These are phyloP conservation scores for Casuarina glauca DNA, from an alignment of 306 rosid species.

Conservation along the genomic window DNA sequence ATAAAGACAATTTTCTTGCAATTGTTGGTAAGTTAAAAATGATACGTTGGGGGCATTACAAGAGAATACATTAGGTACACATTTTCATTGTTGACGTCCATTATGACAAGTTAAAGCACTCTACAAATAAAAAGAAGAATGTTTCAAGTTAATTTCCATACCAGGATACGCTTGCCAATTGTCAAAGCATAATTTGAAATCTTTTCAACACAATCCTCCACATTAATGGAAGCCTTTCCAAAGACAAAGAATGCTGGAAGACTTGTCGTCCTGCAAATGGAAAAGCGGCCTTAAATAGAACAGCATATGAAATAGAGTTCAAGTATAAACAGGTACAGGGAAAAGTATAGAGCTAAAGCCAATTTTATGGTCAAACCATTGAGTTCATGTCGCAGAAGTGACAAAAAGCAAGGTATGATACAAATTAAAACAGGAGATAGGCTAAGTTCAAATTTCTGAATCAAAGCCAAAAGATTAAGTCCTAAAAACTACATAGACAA, in stretches of 20 bases:
- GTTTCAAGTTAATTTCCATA: constrained; percentile 23
- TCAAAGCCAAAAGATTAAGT: not conserved
- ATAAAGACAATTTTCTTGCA: not conserved
- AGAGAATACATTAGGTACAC: not conserved
- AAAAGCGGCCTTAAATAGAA: constrained; percentile 21
- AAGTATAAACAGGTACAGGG: constrained; percentile 18
- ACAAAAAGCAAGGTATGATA: not conserved
- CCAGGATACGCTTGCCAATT: constrained; percentile 60
- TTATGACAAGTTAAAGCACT: not conserved
- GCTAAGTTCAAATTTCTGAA: not conserved
- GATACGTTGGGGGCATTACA: not conserved
- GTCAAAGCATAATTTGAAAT: constrained; percentile 39
- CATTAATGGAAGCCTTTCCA: constrained; percentile 66
- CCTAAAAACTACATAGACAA: not conserved
- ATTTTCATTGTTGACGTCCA: not conserved
- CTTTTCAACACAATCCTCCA: constrained; percentile 48
- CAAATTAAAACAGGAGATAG: not conserved
- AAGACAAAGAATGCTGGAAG: constrained; percentile 77
- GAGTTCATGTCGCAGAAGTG: not conserved
- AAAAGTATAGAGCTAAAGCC: constrained; percentile 15
- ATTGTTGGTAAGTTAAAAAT: not conserved
- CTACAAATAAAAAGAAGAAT: not conserved
- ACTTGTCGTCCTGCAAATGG: constrained; percentile 63
- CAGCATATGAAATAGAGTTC: constrained; percentile 7
- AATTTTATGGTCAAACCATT: not conserved